Percentiles rank a stretch among this genome's conserved stretches.
These are phyloP conservation scores for Solanum commersonii DNA, from an alignment of 257 asterid genomes.

Conservation along the genomic window DNA sequence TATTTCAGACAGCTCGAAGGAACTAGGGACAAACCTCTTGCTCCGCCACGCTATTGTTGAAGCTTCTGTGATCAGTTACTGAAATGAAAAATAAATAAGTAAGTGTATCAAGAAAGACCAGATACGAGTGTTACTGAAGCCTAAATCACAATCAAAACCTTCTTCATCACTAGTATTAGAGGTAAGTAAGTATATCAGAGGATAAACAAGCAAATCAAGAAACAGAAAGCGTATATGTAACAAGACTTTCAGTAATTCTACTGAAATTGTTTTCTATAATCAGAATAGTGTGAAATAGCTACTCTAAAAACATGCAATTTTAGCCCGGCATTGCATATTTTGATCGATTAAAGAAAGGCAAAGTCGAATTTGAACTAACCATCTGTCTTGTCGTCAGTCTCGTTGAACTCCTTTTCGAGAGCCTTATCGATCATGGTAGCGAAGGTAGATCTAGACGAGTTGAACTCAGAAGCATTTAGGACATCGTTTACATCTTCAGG, in stretches of 20 bases:
- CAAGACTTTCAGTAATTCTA: not conserved
- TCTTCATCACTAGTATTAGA: not conserved
- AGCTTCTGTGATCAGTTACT: constrained; percentile 68
- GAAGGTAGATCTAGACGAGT: constrained; percentile 20
- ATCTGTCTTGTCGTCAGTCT: constrained; percentile 51
- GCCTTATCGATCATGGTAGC: constrained; percentile 64
- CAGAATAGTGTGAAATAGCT: not conserved
- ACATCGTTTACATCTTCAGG: constrained; percentile 10
- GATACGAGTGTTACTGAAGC: not conserved
- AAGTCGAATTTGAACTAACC: constrained; percentile 32
- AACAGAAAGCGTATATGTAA: not conserved
- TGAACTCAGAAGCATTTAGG: constrained; percentile 20
- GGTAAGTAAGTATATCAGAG: not conserved
- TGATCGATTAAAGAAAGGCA: not conserved
- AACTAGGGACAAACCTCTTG: constrained; percentile 45
- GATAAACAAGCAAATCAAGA: not conserved
- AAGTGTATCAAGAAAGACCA: not conserved
- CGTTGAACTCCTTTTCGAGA: constrained; percentile 70
- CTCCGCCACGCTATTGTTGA: constrained; percentile 75
- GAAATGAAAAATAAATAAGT: constrained; percentile 13
- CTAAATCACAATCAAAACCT: not conserved
- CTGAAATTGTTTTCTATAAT: not conserved
- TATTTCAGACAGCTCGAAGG: not conserved
- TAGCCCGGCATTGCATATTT: not conserved
- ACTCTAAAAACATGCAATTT: not conserved